phyloP scores from a whole-genome alignment of 1,284 basidiomycete species.

The Ustilago loliicola region DNA sequence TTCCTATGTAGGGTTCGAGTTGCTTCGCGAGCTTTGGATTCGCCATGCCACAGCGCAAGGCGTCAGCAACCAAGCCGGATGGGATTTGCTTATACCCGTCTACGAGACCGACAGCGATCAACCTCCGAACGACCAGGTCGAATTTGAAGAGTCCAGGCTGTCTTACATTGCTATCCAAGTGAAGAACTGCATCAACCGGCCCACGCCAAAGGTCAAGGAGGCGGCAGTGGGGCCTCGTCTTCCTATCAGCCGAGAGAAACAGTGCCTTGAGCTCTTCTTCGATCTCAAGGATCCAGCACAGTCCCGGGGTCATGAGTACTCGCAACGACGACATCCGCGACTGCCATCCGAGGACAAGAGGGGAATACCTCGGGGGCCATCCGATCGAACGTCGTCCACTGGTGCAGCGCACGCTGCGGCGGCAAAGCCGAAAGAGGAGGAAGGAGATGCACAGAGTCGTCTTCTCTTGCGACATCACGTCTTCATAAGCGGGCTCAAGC shows the following conservation, averaged over 20 bases:
- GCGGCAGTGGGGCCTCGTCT: no score
- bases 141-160: background rate
- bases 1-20: background rate
- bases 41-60: conserved; percentile 10
- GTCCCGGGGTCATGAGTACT: background rate
- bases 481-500: background rate
- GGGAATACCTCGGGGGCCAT: no score
- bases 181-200: conserved; percentile 4
- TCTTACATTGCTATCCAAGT: conserved; percentile 10
- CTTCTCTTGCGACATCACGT: background rate
- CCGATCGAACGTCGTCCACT: background rate
- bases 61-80: background rate
- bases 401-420: background rate
- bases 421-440: background rate
- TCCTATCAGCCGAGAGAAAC: background rate
- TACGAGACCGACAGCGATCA: background rate
- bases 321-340: background rate
- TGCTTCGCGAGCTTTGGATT: conserved; percentile 13
- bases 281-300: background rate
- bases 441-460: no score
- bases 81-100: conserved; percentile 5
- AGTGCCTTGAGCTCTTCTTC: conserved; percentile 1
- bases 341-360: no score
- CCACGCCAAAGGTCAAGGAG: background rate
- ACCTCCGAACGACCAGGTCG: background rate